These are phyloP conservation scores for Zelopaecilomyces penicillatus DNA, from an alignment of 2,329 filamentous ascomycete species.

Conservation along the genomic window DNA sequence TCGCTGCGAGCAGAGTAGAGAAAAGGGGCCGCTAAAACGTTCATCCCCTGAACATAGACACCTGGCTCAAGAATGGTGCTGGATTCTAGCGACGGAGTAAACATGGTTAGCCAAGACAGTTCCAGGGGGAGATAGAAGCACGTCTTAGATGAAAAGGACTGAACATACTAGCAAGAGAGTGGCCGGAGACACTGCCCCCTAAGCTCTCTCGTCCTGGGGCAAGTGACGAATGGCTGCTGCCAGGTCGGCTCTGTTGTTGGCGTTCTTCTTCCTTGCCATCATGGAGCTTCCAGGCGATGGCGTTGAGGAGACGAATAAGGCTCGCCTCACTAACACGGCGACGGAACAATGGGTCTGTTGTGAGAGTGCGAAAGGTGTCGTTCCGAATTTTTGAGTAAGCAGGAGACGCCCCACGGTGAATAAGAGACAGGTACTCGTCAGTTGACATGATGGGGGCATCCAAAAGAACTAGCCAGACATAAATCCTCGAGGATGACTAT, in stretches of 20 bases:
- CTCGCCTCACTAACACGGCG: constrained; percentile 92
- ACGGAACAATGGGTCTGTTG: constrained; percentile 94
- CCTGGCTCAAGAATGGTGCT: constrained; percentile 56
- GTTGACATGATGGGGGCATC: constrained; percentile 79
- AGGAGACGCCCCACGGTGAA: constrained; percentile 87
- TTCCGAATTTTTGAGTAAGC: constrained; percentile 97
- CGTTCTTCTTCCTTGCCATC: constrained; percentile 56
- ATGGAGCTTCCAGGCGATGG: constrained; percentile 86
- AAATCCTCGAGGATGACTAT: constrained; percentile 86
- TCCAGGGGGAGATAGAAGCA: neutral
- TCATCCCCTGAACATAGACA: constrained; percentile 98
- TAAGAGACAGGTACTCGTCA: constrained; percentile 78
- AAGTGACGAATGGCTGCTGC: constrained; percentile 29
- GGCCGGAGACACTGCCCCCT: constrained; percentile 25
- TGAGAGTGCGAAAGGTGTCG: constrained; percentile 93
- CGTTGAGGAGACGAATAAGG: constrained; percentile 87
- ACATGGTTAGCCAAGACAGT: constrained; percentile 23
- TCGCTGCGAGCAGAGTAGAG: constrained; percentile 91
- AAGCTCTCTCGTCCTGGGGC: constrained; percentile 23
- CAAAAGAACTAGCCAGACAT: constrained; percentile 91
- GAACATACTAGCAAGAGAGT: constrained; percentile 28
- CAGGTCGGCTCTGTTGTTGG: constrained; percentile 23
- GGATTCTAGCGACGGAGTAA: constrained; percentile 57
- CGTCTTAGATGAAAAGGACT: neutral
- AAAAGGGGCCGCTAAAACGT: constrained; percentile 91